Base-by-base conservation (phyloP, 306 rosid genomes). In the Cucurbita moschata region DNA sequence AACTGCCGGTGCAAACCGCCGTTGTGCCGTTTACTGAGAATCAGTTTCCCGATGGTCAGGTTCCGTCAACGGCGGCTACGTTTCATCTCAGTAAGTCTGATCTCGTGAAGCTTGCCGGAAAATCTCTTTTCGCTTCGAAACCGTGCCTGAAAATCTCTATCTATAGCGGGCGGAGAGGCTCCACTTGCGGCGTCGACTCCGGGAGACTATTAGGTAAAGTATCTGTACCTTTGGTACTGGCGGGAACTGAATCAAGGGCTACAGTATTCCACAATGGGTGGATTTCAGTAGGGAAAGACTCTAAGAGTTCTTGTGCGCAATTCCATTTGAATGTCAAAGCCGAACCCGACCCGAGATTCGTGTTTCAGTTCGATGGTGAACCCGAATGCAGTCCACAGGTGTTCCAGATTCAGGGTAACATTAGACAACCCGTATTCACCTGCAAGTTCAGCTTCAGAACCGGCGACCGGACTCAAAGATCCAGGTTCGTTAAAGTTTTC, bases 321-420 rank as follows among this genome's bases (percentile, higher is more conserved):
- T 88, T 88, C n/a, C 91, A 88, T 70, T 74, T 88, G 77, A 90
- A 83, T 77, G 91, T 90, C 14, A 82, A 73, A 68, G 88, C 94
- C 0, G 92, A 88, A 68, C 93, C 94, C 8, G 91, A 88, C 76
- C 91, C 91, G 6, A 51, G 95, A 53, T 88, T 88, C 76, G 95
- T 88, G 3, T 88, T 88, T 14, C 95, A 82, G 81, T 88, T 88
- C 77, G 95, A 86, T 39, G 95, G 95, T 3, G 95, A 88, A 37
- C 95, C 95, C 0, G 95, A 88, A 46, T 88, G 95, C 19, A 88
- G 95, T 30, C 95, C 95, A 0, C 95, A 88, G 26, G 91, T 88
- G 67, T 86, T 88, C 42, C 91, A 81, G 86, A 86, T 88, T 76
- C 90, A 86, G 79, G 89, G 89, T 60, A 83, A 85, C 61, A 86